A percentile compares a stretch with the other conserved stretches of the same genome.
These are phyloP conservation scores for Amaranthus tricolor DNA, from an alignment of 179 eudicot species.

Conservation along the genomic window DNA sequence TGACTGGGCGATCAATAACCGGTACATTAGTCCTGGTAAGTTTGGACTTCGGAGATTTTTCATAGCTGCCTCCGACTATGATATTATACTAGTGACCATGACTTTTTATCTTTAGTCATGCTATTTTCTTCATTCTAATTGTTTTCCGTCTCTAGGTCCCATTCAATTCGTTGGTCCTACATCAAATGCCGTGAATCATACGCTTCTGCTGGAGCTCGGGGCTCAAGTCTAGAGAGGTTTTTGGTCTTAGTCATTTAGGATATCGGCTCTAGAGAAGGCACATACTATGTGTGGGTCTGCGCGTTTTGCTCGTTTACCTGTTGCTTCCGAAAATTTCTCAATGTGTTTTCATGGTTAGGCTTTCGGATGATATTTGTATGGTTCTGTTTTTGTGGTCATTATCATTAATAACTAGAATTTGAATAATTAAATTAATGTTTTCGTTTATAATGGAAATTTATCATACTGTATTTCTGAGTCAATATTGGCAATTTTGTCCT, in stretches of 20 bases:
- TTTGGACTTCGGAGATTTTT: background rate
- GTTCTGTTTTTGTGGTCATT: too few relatives aligned
- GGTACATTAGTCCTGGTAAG: conserved; percentile 92
- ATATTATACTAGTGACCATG: background rate
- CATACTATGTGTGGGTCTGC: background rate
- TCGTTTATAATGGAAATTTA: too few relatives aligned
- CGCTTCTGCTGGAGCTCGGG: conserved; percentile 77
- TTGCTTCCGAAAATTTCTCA: conserved; percentile 7
- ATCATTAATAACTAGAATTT: too few relatives aligned
- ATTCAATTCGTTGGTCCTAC: conserved; percentile 78
- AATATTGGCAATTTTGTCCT: too few relatives aligned
- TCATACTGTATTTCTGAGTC: too few relatives aligned
- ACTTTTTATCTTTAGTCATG: background rate
- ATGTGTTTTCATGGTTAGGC: background rate
- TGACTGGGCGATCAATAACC: conserved; percentile 89
- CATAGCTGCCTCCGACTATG: background rate
- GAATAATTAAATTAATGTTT: too few relatives aligned
- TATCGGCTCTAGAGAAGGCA: background rate
- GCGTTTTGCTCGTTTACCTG: background rate
- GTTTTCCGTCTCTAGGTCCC: conserved; percentile 55
- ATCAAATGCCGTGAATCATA: conserved; percentile 63
- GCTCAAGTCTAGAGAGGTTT: conserved; percentile 31
- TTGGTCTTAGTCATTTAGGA: conserved; percentile 19
- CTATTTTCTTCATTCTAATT: background rate
- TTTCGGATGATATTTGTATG: background rate